phyloP scores from a whole-genome alignment of 306 rosid species.

The Purshia tridentata region DNA sequence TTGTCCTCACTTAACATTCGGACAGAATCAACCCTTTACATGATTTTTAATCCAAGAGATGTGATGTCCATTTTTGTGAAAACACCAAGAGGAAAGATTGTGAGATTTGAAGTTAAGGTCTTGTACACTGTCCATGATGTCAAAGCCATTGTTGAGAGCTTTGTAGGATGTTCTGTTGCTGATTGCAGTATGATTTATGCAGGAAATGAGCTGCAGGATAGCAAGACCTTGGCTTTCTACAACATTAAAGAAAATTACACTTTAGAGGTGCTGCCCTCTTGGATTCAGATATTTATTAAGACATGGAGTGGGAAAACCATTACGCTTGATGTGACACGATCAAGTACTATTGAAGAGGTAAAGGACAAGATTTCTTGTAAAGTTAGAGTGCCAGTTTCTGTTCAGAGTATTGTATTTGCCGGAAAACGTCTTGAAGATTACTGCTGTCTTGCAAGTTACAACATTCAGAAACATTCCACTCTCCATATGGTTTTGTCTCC shows the following conservation, averaged over 20 bases:
- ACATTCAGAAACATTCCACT: slow-evolving; percentile 34
- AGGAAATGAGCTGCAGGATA: slow-evolving; percentile 19
- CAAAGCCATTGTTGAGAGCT: slow-evolving; percentile 20
- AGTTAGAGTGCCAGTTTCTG: slow-evolving; percentile 2
- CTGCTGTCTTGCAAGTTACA: slow-evolving; percentile 7
- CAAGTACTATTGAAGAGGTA: slow-evolving; percentile 3
- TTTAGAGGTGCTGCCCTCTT: slow-evolving; percentile 5
- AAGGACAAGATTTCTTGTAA: slow-evolving; percentile 13
- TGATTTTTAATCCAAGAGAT: slow-evolving; percentile 15
- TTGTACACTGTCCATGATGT: slow-evolving; percentile 18
- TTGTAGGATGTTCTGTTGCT: slow-evolving; percentile 10
- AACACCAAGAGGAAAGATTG: neutral
- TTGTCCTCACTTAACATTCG: slow-evolving; percentile 7
- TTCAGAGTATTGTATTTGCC: slow-evolving; percentile 13
- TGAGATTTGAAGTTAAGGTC: slow-evolving; percentile 13
- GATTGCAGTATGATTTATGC: slow-evolving; percentile 10
- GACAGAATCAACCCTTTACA: slow-evolving; percentile 17
- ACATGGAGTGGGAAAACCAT: slow-evolving; percentile 23
- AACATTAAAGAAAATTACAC: slow-evolving; percentile 18
- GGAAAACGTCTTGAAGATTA: slow-evolving; percentile 19
- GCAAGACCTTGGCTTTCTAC: slow-evolving; percentile 15
- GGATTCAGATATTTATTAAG: slow-evolving; percentile 28
- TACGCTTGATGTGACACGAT: slow-evolving; percentile 11
- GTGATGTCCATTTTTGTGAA: slow-evolving; percentile 10
- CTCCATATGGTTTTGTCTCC: slow-evolving; percentile 21